Conservation (phyloP, 1,284 basidiomycete genomes). For the Ustilago trichophora region DNA sequence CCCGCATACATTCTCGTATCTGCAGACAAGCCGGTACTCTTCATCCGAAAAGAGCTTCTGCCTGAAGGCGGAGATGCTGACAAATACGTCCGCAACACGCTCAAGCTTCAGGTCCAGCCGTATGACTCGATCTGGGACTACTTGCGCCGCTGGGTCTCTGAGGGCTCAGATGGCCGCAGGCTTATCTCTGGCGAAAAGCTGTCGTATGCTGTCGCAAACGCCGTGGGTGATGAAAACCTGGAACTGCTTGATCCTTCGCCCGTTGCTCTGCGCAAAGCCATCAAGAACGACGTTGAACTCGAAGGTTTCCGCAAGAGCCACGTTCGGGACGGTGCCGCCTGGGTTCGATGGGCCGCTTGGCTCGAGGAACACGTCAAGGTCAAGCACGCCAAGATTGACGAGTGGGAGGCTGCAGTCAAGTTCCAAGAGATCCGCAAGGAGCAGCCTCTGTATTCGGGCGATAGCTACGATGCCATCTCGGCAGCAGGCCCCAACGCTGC, state of each 20-base stretch:
- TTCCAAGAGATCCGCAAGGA: slow-evolving; percentile 41
- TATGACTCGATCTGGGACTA: slow-evolving; percentile 50
- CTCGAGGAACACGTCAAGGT: slow-evolving; percentile 56
- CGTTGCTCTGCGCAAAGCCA: slow-evolving; percentile 56
- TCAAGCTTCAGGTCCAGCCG: slow-evolving; percentile 31
- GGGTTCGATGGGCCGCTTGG: slow-evolving; percentile 65
- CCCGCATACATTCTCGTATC: slow-evolving; percentile 56
- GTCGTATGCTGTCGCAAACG: slow-evolving; percentile 52
- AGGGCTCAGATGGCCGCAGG: slow-evolving; percentile 20
- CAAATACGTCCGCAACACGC: slow-evolving; percentile 34
- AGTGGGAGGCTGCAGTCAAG: slow-evolving; percentile 54
- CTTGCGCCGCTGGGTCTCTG: slow-evolving; percentile 33
- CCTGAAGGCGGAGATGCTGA: slow-evolving; percentile 18
- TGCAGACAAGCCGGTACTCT: slow-evolving; percentile 36
- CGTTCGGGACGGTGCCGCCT: slow-evolving; percentile 61
- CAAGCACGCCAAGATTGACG: slow-evolving; percentile 38
- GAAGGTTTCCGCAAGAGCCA: slow-evolving; percentile 56
- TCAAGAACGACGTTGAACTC: slow-evolving; percentile 61
- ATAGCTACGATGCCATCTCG: slow-evolving; percentile 63
- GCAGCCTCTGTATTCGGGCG: slow-evolving; percentile 53
- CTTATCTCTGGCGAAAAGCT: slow-evolving; percentile 53
- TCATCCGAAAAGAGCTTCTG: slow-evolving; percentile 48
- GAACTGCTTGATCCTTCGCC: slow-evolving; percentile 34
- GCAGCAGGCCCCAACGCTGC: slow-evolving; percentile 61
- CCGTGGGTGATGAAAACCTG: slow-evolving; percentile 48